phyloP scores from a whole-genome alignment of 495 filamentous ascomycete species.

The Penicillium coprophilum region DNA sequence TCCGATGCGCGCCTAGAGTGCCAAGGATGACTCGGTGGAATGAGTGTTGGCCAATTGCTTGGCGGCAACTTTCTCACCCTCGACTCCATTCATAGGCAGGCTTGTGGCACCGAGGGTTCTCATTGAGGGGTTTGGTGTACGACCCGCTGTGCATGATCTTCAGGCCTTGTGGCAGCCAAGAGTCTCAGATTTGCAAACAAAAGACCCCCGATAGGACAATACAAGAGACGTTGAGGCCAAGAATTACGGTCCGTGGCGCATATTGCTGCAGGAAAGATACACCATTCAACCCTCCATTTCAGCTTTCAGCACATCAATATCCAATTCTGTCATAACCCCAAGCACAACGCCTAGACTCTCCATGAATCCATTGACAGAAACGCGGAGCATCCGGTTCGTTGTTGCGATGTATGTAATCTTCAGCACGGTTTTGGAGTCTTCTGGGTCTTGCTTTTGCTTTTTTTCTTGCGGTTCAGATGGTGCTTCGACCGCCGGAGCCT shows the following conservation, averaged over 20 bases:
- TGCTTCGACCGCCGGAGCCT: conserved; percentile 26
- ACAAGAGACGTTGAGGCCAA: background rate
- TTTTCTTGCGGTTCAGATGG: conserved; percentile 28
- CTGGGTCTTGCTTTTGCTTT: conserved; percentile 32
- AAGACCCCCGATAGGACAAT: background rate
- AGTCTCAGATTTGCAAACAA: background rate
- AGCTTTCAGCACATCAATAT: conserved; percentile 70
- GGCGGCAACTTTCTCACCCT: conserved; percentile 15
- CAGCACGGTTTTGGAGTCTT: conserved; percentile 57
- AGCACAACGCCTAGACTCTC: conserved; percentile 82
- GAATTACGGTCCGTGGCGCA: background rate
- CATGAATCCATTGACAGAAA: conserved; percentile 98
- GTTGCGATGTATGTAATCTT: conserved; percentile 79
- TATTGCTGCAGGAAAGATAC: conserved; percentile 1
- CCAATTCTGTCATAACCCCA: conserved; percentile 83
- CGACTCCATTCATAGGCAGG: conserved; percentile 3
- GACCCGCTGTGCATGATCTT: conserved; percentile 3
- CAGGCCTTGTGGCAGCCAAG: conserved; percentile 9
- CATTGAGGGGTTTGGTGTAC: conserved; percentile 6
- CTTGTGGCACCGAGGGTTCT: conserved; percentile 2
- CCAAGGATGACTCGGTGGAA: conserved; percentile 27
- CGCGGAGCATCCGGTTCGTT: conserved; percentile 93
- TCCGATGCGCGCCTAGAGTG: conserved; percentile 13
- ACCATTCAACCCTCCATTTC: conserved; percentile 29
- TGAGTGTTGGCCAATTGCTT: conserved; percentile 20